Conservation (phyloP, 2,329 filamentous ascomycete species). For the Aurifilum marmelostoma region DNA sequence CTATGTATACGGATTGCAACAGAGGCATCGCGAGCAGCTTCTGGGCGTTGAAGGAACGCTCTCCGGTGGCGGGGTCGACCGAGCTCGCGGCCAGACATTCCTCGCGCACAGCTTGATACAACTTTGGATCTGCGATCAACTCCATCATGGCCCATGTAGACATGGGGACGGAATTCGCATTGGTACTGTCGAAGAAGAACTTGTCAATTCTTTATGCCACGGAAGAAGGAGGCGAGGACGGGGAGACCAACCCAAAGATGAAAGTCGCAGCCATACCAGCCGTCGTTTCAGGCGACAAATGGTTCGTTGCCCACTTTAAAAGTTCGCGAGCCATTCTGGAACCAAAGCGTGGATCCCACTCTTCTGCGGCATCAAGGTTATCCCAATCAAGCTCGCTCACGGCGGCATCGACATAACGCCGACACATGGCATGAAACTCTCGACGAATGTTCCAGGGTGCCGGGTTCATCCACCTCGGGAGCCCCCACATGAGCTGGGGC, state of each 20-base stretch:
- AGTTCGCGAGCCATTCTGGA: background rate
- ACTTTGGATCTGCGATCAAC: background rate
- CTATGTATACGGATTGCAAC: background rate
- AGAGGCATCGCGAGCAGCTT: background rate
- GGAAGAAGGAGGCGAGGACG: background rate
- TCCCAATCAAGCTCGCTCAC: background rate
- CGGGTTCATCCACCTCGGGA: background rate
- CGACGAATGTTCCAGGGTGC: background rate
- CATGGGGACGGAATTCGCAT: background rate
- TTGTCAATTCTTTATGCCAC: background rate
- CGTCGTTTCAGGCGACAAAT: background rate
- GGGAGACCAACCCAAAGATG: background rate
- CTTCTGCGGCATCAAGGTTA: background rate
- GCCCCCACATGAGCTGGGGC: background rate
- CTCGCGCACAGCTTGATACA: background rate
- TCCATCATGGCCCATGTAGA: conserved; percentile 1
- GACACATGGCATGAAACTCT: background rate
- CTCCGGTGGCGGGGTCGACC: background rate
- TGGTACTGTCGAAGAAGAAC: background rate
- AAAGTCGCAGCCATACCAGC: background rate
- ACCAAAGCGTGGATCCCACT: background rate
- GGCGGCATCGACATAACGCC: background rate
- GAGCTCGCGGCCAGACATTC: background rate
- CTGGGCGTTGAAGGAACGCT: background rate
- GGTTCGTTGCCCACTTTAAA: background rate